Percentiles rank a stretch among this genome's conserved stretches.
These are phyloP conservation scores for Ceratobasidium sp. DNA, from an alignment of 1,284 basidiomycete species.

Conservation along the genomic window DNA sequence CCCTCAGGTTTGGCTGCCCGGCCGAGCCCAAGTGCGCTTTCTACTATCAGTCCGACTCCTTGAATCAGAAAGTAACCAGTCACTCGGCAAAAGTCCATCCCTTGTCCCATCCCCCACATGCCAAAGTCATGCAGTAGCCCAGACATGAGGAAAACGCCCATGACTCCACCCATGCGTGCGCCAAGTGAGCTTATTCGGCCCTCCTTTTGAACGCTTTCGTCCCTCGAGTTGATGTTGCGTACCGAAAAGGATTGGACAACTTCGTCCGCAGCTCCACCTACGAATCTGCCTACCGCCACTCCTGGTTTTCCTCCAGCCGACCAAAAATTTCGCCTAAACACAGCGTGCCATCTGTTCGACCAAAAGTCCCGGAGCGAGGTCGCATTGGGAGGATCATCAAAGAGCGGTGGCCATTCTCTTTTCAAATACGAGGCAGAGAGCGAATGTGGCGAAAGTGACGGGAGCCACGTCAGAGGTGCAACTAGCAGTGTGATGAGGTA, in stretches of 20 bases:
- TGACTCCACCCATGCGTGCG: constrained; percentile 57
- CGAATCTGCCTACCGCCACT: neutral
- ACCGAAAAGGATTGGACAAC: neutral
- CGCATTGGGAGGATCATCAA: constrained; percentile 41
- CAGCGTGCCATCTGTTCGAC: constrained; percentile 49
- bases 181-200: neutral
- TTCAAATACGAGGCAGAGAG: constrained; percentile 7
- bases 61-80: constrained; percentile 69
- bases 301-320: constrained; percentile 11
- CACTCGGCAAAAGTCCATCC: constrained; percentile 62
- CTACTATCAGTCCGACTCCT: constrained; percentile 65
- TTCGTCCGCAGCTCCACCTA: neutral
- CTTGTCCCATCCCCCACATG: constrained; percentile 69
- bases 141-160: constrained; percentile 70
- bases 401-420: constrained; percentile 48
- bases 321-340: constrained; percentile 41
- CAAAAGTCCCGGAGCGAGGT: constrained; percentile 50
- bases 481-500: constrained; percentile 6
- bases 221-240: neutral
- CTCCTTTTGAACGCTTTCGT: neutral
- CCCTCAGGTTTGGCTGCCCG: neutral
- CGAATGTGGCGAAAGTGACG: constrained; percentile 19
- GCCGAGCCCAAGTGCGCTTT: constrained; percentile 53
- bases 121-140: constrained; percentile 69
- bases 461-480: constrained; percentile 27